These are phyloP conservation scores for Elsinoe fawcettii DNA, from an alignment of 2,329 filamentous ascomycete genomes.

Conservation along the genomic window DNA sequence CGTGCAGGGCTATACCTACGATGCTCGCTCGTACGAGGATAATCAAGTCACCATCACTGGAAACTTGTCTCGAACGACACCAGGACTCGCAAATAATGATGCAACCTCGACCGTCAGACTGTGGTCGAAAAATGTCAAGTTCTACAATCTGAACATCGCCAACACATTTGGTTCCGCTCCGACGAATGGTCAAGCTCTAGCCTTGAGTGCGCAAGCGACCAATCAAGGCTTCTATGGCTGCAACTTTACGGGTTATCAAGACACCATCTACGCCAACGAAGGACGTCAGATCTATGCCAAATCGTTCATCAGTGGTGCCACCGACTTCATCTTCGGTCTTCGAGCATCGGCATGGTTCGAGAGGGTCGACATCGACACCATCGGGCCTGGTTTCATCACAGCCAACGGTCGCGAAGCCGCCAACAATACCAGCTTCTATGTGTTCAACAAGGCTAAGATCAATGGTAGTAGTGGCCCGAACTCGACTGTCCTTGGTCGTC, in stretches of 20 bases:
- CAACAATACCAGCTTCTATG: constrained; percentile 29
- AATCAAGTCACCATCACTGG: constrained; percentile 31
- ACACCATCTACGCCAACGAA: constrained; percentile 23
- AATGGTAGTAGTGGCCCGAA: constrained; percentile 23
- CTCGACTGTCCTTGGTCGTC: constrained; percentile 20
- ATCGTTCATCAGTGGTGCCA: constrained; percentile 31
- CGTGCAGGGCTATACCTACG: constrained; percentile 28
- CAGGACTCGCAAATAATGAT: constrained; percentile 33
- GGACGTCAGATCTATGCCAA: constrained; percentile 23
- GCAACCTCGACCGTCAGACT: constrained; percentile 37
- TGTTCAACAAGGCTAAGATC: constrained; percentile 22
- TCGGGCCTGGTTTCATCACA: constrained; percentile 27
- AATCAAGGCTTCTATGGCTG: constrained; percentile 27
- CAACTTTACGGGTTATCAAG: constrained; percentile 23
- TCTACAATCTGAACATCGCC: constrained; percentile 27
- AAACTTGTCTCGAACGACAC: constrained; percentile 29
- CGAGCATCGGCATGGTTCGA: constrained; percentile 37
- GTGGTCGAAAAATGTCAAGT: constrained; percentile 31
- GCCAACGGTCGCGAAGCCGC: constrained; percentile 28
- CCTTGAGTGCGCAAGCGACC: constrained; percentile 23
- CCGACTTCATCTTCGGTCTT: constrained; percentile 38
- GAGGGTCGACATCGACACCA: constrained; percentile 28
- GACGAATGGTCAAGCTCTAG: constrained; percentile 26
- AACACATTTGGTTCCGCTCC: constrained; percentile 23
- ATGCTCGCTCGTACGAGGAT: constrained; percentile 29